A percentile compares a stretch with the other conserved stretches of the same genome.
Conservation (phyloP, 495 filamentous ascomycete species). For the Penicillium samsonianum region DNA sequence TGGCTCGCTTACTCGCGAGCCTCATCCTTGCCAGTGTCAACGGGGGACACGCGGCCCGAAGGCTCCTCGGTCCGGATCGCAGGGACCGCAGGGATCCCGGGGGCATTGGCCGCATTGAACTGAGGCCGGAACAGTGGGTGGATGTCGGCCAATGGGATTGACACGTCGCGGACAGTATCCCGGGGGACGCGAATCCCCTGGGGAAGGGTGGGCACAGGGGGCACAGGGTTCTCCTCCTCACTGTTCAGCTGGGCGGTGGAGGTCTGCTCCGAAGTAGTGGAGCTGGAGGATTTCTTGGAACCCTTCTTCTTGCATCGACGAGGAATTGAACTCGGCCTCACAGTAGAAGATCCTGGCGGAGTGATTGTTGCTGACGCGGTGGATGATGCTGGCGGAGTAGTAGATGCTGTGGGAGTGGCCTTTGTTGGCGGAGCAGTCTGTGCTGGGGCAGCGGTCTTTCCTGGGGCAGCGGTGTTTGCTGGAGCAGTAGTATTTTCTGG, state of each 20-base stretch:
- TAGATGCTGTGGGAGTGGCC: background rate
- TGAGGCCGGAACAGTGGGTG: slow-evolving; percentile 24
- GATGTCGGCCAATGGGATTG: slow-evolving; percentile 13
- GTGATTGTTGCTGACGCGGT: background rate
- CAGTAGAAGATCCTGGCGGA: background rate
- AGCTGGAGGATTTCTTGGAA: background rate
- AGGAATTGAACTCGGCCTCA: background rate
- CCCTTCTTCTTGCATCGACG: background rate
- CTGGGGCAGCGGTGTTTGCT: no score
- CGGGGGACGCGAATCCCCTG: background rate
- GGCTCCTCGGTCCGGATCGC: background rate
- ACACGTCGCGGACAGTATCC: background rate
- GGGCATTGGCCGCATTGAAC: background rate
- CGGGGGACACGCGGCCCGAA: background rate
- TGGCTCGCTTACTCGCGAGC: background rate
- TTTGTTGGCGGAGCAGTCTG: no score
- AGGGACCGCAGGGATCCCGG: no score
- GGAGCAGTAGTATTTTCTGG: no score
- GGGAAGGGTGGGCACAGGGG: slow-evolving; percentile 21
- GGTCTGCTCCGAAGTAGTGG: background rate
- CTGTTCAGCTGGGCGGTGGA: no score
- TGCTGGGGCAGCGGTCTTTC: no score
- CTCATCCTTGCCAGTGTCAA: background rate
- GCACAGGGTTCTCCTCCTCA: slow-evolving; percentile 20
- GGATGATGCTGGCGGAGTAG: background rate